Evolutionary conservation across 345 rosid genomes (phyloP).

Genomic region (Erodium maritimum): DNA sequence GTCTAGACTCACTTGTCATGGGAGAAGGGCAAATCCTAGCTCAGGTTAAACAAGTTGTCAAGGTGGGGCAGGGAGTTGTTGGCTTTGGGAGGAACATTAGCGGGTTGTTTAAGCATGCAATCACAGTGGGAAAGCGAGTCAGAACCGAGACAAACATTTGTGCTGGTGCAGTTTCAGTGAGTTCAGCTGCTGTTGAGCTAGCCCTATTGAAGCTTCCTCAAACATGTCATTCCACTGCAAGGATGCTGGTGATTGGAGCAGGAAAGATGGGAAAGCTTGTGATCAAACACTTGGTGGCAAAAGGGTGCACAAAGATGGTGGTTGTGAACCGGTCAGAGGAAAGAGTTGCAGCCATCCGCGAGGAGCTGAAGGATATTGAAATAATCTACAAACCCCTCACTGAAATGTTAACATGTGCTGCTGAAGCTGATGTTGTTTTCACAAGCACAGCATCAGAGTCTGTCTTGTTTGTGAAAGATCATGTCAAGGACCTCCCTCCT

Average conservation of each 20-base stretch:
- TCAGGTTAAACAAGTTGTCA: conserved; percentile 68
- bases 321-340: conserved; percentile 66
- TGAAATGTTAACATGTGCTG: conserved; percentile 62
- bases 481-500: conserved; percentile 43
- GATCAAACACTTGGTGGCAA: conserved; percentile 64
- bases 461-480: conserved; percentile 58
- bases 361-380: conserved; percentile 60
- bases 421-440: conserved; percentile 83
- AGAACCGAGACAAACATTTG: conserved; percentile 63
- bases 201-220: conserved; percentile 61
- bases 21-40: conserved; percentile 83
- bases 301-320: conserved; percentile 53
- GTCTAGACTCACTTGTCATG: conserved; percentile 73
- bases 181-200: conserved; percentile 72
- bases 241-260: conserved; percentile 57
- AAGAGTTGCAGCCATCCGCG: conserved; percentile 61
- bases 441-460: conserved; percentile 88
- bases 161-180: conserved; percentile 66
- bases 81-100: conserved; percentile 66
- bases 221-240: conserved; percentile 31
- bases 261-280: conserved; percentile 88
- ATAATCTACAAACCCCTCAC: conserved; percentile 54
- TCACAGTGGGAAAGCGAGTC: conserved; percentile 62
- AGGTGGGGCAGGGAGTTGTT: conserved; percentile 66
- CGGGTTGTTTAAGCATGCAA: conserved; percentile 65